phyloP scores from a whole-genome alignment of 2,329 filamentous ascomycete genomes.

The Aquanectria penicillioides region DNA sequence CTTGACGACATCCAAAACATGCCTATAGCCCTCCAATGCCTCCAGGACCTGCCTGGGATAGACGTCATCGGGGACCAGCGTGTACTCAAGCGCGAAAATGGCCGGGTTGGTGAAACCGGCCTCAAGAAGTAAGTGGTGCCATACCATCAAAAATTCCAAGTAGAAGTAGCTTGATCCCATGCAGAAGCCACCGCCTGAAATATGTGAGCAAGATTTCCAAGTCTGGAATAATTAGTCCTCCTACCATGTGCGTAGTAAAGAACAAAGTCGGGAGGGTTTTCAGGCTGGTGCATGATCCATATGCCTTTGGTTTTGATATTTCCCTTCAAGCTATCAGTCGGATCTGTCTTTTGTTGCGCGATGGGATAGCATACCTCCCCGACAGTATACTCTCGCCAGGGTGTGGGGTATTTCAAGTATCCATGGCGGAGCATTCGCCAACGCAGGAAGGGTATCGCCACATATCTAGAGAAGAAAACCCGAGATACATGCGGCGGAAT shows the following conservation, averaged over 20 bases:
- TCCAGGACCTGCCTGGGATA: constrained; percentile 81
- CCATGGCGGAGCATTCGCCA: constrained; percentile 83
- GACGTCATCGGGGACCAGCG: constrained; percentile 76
- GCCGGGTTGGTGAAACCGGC: constrained; percentile 79
- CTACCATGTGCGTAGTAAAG: constrained; percentile 83
- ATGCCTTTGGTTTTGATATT: constrained; percentile 68
- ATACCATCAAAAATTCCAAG: constrained; percentile 81
- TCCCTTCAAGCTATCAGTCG: constrained; percentile 20
- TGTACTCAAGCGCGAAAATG: constrained; percentile 83
- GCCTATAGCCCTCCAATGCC: constrained; percentile 74
- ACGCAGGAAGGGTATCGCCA: constrained; percentile 77
- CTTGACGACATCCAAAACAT: constrained; percentile 68
- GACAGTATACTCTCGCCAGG: constrained; percentile 65
- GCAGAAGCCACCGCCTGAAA: constrained; percentile 78
- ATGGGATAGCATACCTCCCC: constrained; percentile 38
- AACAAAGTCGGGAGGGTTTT: constrained; percentile 75
- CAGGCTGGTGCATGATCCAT: constrained; percentile 73
- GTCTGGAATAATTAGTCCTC: constrained; percentile 28
- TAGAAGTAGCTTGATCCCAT: constrained; percentile 89
- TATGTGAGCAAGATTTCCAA: constrained; percentile 9
- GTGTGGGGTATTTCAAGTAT: constrained; percentile 67
- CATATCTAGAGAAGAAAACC: constrained; percentile 80
- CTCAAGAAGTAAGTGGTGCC: constrained; percentile 72
- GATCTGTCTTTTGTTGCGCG: not conserved
- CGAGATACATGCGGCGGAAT: constrained; percentile 75